Conservation (phyloP, 257 asterid species). For the Forsythia suspensa region DNA sequence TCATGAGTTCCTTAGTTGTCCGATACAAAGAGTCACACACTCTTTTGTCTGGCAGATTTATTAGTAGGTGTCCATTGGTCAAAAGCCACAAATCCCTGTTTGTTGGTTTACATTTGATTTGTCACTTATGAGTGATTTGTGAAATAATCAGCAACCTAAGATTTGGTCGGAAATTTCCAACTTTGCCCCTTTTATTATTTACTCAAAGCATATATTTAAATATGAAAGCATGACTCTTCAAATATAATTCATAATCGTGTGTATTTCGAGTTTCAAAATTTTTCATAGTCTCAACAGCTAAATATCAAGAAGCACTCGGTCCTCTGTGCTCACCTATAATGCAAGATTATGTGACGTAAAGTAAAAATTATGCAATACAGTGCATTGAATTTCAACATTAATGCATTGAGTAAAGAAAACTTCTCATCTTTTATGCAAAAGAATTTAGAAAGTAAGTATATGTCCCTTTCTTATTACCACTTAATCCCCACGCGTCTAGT, state of each 20-base stretch:
- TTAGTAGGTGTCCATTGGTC: constrained; percentile 26
- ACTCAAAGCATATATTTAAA: no score
- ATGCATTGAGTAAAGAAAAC: neutral
- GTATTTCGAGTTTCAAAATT: no score
- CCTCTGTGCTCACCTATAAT: no score
- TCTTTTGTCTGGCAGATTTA: constrained; percentile 28
- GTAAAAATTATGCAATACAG: neutral
- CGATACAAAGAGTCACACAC: constrained; percentile 27
- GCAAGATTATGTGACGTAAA: no score
- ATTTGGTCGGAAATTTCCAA: neutral
- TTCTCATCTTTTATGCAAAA: neutral
- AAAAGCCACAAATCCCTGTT: constrained; percentile 10
- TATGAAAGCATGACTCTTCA: no score
- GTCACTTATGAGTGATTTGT: neutral
- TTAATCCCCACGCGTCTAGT: neutral
- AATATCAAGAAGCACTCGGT: no score
- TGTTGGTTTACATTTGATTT: neutral
- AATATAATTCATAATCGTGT: no score
- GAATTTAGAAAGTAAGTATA: neutral
- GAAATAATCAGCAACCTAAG: neutral
- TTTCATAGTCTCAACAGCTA: no score
- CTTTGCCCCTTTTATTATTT: no score
- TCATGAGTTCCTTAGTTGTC: constrained; percentile 1
- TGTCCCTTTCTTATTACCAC: neutral
- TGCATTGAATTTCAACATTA: neutral